Conservation (phyloP, 352 stramenopile genomes). For the Pythium brachiatum region DNA sequence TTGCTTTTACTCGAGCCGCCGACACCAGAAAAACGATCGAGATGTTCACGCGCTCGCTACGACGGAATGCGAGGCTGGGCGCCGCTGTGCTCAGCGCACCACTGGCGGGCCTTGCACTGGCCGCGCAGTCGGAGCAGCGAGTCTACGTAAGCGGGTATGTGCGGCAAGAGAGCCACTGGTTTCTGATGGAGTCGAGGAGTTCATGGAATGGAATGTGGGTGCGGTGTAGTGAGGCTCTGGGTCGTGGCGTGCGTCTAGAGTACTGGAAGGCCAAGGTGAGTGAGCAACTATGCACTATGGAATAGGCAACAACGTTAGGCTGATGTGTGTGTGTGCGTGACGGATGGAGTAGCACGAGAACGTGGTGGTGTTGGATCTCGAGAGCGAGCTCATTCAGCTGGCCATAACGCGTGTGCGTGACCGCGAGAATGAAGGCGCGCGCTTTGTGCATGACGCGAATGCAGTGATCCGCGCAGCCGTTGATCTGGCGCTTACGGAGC, state of each 20-base stretch:
- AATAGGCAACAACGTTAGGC: not conserved
- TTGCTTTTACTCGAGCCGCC: not conserved
- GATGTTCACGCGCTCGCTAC: slow-evolving; percentile 27
- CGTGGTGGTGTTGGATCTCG: slow-evolving; percentile 78
- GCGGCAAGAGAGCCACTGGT: not conserved
- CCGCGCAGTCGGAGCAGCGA: slow-evolving; percentile 44
- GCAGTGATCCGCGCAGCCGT: slow-evolving; percentile 62
- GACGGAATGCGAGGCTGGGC: slow-evolving; percentile 17
- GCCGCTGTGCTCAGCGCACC: slow-evolving; percentile 39
- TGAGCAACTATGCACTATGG: not conserved
- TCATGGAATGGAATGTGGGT: slow-evolving; percentile 5
- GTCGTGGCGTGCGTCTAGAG: slow-evolving; percentile 75
- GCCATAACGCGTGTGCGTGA: slow-evolving; percentile 79
- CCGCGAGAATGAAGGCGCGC: slow-evolving; percentile 57
- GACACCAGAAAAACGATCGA: not conserved
- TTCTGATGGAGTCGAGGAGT: slow-evolving; percentile 7
- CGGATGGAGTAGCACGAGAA: slow-evolving; percentile 68
- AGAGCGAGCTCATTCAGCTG: slow-evolving; percentile 83
- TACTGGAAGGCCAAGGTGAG: slow-evolving; percentile 84
- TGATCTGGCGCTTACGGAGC: slow-evolving; percentile 70
- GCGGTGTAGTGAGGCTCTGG: slow-evolving; percentile 59
- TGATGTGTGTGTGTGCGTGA: not conserved
- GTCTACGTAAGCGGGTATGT: slow-evolving; percentile 70
- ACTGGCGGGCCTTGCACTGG: slow-evolving; percentile 24
- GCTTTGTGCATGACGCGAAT: slow-evolving; percentile 77